Evolutionary conservation across 768 basidiomycete genomes (phyloP), one percentile per base, ranked within the genome.

Genomic region (Amanita muscaria): DNA sequence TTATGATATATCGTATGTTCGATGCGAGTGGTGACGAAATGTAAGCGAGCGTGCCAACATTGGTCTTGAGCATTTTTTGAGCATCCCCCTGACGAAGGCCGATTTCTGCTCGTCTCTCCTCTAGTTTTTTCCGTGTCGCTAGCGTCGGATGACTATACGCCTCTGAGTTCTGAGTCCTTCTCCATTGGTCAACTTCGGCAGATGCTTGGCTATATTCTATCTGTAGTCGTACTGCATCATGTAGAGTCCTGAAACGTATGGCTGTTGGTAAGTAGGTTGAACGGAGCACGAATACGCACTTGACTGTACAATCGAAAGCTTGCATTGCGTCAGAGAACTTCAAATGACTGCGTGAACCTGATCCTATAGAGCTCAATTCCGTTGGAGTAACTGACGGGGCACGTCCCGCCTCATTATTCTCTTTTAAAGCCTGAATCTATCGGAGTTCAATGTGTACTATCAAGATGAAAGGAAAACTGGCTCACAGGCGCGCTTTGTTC

Each of bases 161-260:
- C 11, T 53, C 29, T 1, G 66, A 66, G 18, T 22, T 42, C 25
- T 62, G 63, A 10, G 59, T 58, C 19, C 49, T 49, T 46, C 60
- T 63, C 64, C 60, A 65, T 40, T 54, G 53, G 9, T 56, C 56
- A 19, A 56, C 50, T 7, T 61, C 56, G 2, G 42, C 40, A 35
- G 49, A 44, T 24, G 58, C 56, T 22, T 49, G 44, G 16, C 49
- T 46, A 5, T 53, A 43, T 11, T 62, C 53, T 5, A 59, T 44
- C 30, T 61, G 56, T 22, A 56, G 49, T 25, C 57, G 48, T 11
- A 64, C 55, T 7, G 58, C 59, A 46, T 59, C 54, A 46, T 58
- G 51, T 23, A 56, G 57, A 23, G 54, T 43, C 35, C 65, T 67
- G 34, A 35, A 15, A 23, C n/a, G 24, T 27, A 48, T 48, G 59